Evolutionary conservation across 306 rosid genomes (phyloP).

Genomic region (Cicer pinnatifidum): DNA sequence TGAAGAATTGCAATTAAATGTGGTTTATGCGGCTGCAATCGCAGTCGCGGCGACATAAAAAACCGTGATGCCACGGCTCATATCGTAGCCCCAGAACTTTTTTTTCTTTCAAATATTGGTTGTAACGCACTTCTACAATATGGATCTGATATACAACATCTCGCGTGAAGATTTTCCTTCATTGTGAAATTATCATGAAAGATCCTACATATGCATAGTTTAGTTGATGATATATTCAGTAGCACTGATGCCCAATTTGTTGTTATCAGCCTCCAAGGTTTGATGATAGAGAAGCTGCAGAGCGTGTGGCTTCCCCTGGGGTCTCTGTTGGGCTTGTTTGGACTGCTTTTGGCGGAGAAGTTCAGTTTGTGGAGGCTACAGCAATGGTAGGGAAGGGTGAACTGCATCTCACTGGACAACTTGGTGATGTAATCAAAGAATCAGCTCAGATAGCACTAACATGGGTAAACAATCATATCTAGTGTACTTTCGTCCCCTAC

Average conservation of each 20-base stretch:
- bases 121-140: slow-evolving; percentile 1
- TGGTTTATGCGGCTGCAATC: not conserved
- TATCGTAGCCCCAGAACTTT: not conserved
- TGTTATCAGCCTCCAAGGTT: slow-evolving; percentile 88
- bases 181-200: slow-evolving; percentile 31
- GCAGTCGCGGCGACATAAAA: not conserved
- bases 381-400: slow-evolving; percentile 96
- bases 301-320: slow-evolving; percentile 85
- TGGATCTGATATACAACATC: slow-evolving; percentile 19
- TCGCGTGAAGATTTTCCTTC: slow-evolving; percentile 32
- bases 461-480: slow-evolving; percentile 73
- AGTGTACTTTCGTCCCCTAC: slow-evolving; percentile 27
- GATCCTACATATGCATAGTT: slow-evolving; percentile 15
- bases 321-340: slow-evolving; percentile 95
- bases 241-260: slow-evolving; percentile 26
- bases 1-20: not conserved
- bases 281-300: slow-evolving; percentile 89
- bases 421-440: slow-evolving; percentile 98
- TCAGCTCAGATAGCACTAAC: slow-evolving; percentile 98
- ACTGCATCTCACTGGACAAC: slow-evolving; percentile 98
- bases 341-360: slow-evolving; percentile 99
- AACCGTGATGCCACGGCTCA: not conserved
- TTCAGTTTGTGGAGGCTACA: slow-evolving; percentile 97
- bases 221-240: slow-evolving; percentile 34
- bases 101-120: not conserved